Conservation (phyloP, 2,329 filamentous ascomycete genomes). For the Diaporthe aspalathi region DNA sequence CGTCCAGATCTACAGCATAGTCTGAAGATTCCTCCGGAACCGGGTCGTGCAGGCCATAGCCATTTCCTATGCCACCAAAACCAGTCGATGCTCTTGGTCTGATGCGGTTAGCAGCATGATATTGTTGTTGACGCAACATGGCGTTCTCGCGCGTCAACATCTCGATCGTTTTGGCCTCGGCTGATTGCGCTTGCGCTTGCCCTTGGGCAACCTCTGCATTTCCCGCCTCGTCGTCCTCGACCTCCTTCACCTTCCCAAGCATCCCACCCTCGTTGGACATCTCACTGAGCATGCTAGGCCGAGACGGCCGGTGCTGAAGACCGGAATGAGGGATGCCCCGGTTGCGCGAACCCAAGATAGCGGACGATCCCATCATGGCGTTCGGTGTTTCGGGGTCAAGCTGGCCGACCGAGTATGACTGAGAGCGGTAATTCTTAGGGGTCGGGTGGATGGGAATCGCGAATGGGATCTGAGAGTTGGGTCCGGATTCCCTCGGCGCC, state of each 20-base stretch:
- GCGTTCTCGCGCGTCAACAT: slow-evolving; percentile 72
- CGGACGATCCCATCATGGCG: slow-evolving; percentile 57
- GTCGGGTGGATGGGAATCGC: slow-evolving; percentile 89
- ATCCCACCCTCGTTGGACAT: slow-evolving; percentile 73
- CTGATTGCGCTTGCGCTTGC: slow-evolving; percentile 66
- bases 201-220: slow-evolving; percentile 44
- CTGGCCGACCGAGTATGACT: slow-evolving; percentile 96
- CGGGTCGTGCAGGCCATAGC: slow-evolving; percentile 68
- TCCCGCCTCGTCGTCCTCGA: slow-evolving; percentile 74
- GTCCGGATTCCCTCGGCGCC: slow-evolving; percentile 62
- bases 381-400: slow-evolving; percentile 74
- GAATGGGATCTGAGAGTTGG: slow-evolving; percentile 80
- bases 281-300: slow-evolving; percentile 80
- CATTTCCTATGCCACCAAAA: slow-evolving; percentile 62
- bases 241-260: slow-evolving; percentile 77
- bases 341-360: slow-evolving; percentile 63
- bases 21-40: slow-evolving; percentile 73
- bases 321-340: slow-evolving; percentile 70
- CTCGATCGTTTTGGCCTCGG: slow-evolving; percentile 73
- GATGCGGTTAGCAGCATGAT: slow-evolving; percentile 62
- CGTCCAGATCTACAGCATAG: slow-evolving; percentile 78
- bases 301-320: slow-evolving; percentile 84
- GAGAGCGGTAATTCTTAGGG: slow-evolving; percentile 92
- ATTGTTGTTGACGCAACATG: slow-evolving; percentile 68
- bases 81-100: slow-evolving; percentile 69